Conservation (phyloP, 2,329 filamentous ascomycete species). For the Ophiocordyceps robertsii region DNA sequence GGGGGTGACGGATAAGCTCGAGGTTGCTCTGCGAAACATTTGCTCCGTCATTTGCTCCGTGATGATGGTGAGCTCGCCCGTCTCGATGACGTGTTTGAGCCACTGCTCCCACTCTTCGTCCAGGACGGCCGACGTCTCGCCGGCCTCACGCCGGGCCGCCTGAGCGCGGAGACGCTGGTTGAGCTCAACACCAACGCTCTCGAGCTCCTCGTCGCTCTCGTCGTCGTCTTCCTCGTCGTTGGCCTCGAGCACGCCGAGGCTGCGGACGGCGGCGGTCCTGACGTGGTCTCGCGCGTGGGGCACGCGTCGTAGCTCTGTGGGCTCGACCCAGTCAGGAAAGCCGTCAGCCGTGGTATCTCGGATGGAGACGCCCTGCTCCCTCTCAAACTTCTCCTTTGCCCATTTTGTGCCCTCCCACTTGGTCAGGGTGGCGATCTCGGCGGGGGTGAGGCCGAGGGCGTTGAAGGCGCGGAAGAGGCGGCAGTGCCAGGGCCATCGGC, state of each 20-base stretch:
- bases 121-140: conserved; percentile 42
- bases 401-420: conserved; percentile 76
- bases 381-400: conserved; percentile 70
- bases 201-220: conserved; percentile 36
- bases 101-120: conserved; percentile 66
- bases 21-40: conserved; percentile 16
- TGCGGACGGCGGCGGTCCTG: conserved; percentile 4
- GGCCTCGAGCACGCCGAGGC: conserved; percentile 5
- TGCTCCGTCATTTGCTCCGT: conserved; percentile 27
- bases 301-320: conserved; percentile 1
- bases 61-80: conserved; percentile 38
- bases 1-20: conserved; percentile 12
- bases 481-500: conserved; percentile 64
- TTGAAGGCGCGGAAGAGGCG: conserved; percentile 68
- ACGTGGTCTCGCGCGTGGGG: conserved; percentile 6
- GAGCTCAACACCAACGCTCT: conserved; percentile 46
- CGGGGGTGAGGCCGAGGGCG: conserved; percentile 49
- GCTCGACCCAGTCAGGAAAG: conserved; percentile 42
- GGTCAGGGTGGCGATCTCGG: conserved; percentile 58
- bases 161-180: conserved; percentile 54
- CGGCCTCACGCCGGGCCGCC: conserved; percentile 48
- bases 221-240: conserved; percentile 18
- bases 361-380: conserved; percentile 57
- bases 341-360: conserved; percentile 58
- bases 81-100: conserved; percentile 56